Conservation (phyloP, 345 rosid species). For the Aquilaria malaccensis region DNA sequence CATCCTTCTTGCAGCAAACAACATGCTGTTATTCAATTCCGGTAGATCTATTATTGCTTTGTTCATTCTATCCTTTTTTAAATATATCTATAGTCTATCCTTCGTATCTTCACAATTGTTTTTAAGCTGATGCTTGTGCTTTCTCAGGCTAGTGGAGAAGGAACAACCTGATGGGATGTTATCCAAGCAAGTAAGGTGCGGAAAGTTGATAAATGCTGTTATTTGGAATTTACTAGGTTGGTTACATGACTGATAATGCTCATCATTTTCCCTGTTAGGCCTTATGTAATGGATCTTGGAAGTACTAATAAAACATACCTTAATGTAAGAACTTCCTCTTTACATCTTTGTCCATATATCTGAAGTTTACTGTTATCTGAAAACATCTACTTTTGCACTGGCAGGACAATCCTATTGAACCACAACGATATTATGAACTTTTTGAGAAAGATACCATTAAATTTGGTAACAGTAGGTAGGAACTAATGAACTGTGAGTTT, state of each 20-base stretch:
- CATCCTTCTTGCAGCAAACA: slow-evolving; percentile 99
- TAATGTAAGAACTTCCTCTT: slow-evolving; percentile 49
- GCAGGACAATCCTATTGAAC: slow-evolving; percentile 83
- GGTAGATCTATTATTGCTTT: slow-evolving; percentile 31
- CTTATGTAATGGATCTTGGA: slow-evolving; percentile 96
- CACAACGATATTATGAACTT: slow-evolving; percentile 89
- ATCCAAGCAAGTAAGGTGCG: slow-evolving; percentile 62
- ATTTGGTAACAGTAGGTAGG: slow-evolving; percentile 96
- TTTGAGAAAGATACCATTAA: slow-evolving; percentile 90
- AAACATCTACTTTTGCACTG: slow-evolving; percentile 17
- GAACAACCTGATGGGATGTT: slow-evolving; percentile 72
- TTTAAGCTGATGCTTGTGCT: slow-evolving; percentile 13
- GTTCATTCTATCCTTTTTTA: not conserved
- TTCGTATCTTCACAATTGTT: slow-evolving; percentile 8
- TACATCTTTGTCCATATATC: slow-evolving; percentile 10
- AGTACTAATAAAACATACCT: slow-evolving; percentile 91
- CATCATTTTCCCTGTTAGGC: slow-evolving; percentile 37
- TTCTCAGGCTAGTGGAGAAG: slow-evolving; percentile 65
- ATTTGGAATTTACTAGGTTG: not conserved
- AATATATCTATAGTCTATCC: slow-evolving; percentile 5
- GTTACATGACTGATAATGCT: slow-evolving; percentile 8
- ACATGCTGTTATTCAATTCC: slow-evolving; percentile 88
- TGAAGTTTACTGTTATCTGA: slow-evolving; percentile 9
- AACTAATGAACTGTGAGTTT: not conserved
- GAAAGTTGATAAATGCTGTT: slow-evolving; percentile 1